These are phyloP conservation scores for Podospora comata DNA, from an alignment of 495 filamentous ascomycete genomes.

Conservation along the genomic window DNA sequence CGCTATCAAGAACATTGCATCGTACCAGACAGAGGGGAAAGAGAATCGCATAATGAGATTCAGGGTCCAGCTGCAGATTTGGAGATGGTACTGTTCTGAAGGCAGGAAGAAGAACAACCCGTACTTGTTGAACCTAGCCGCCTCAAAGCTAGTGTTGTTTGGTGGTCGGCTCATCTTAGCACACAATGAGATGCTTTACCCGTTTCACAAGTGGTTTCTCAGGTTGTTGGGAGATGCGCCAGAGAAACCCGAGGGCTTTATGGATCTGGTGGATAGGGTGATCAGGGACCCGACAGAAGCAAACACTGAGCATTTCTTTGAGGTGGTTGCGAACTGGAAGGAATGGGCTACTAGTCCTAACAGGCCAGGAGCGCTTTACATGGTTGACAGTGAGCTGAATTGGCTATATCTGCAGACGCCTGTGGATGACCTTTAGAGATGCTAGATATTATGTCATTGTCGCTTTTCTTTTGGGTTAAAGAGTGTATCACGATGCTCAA, in stretches of 20 bases:
- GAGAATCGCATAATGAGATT: slow-evolving; percentile 17
- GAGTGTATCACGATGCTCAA: too few species aligned
- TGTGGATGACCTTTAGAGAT: slow-evolving; percentile 19
- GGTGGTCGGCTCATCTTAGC: slow-evolving; percentile 25
- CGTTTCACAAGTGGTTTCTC: slow-evolving; percentile 30
- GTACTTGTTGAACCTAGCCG: slow-evolving; percentile 23
- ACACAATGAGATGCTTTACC: slow-evolving; percentile 28
- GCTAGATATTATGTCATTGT: not conserved
- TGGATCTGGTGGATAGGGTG: slow-evolving; percentile 17
- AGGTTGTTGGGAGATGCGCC: slow-evolving; percentile 17
- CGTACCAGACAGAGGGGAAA: slow-evolving; percentile 20
- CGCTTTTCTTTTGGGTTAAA: not conserved
- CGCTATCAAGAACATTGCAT: not conserved
- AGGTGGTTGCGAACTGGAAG: slow-evolving; percentile 16
- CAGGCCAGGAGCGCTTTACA: slow-evolving; percentile 16
- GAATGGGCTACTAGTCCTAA: slow-evolving; percentile 16
- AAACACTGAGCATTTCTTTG: slow-evolving; percentile 19
- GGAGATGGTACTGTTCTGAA: slow-evolving; percentile 23
- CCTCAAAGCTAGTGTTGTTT: slow-evolving; percentile 25
- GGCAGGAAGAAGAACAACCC: slow-evolving; percentile 19
- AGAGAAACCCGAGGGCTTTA: slow-evolving; percentile 22
- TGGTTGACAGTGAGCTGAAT: slow-evolving; percentile 27
- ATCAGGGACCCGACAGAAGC: slow-evolving; percentile 12
- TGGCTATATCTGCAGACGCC: slow-evolving; percentile 24
- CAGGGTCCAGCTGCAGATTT: slow-evolving; percentile 23